Conservation (phyloP, 371 early-diverging fungal genomes). For the Gilbertella persicaria region DNA sequence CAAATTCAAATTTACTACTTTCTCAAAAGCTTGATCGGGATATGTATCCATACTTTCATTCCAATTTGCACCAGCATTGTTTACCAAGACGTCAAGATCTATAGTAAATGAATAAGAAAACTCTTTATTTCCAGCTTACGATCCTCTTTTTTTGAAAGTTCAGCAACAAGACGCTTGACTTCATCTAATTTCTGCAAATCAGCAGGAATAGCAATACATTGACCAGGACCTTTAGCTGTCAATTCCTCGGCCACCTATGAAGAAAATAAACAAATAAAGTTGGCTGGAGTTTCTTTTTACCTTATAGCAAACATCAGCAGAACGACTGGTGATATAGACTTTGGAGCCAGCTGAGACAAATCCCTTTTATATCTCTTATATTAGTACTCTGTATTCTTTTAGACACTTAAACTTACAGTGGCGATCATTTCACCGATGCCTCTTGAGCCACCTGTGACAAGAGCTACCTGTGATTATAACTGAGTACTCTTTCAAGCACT, state of each 20-base stretch:
- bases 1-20: conserved; percentile 84
- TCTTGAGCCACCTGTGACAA: conserved; percentile 84
- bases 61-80: conserved; percentile 82
- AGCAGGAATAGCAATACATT: conserved; percentile 74
- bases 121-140: too few relatives aligned
- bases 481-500: neutral
- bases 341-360: conserved; percentile 76
- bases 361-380: conserved; percentile 34
- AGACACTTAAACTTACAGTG: conserved; percentile 23
- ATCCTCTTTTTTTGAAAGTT: conserved; percentile 61
- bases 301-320: conserved; percentile 60
- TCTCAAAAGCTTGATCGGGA: conserved; percentile 69
- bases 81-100: conserved; percentile 82
- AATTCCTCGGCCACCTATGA: conserved; percentile 51
- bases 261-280: neutral
- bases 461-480: conserved; percentile 60
- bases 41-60: conserved; percentile 57
- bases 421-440: conserved; percentile 70
- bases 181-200: conserved; percentile 70
- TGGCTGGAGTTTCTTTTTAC: conserved; percentile 20
- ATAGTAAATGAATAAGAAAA: neutral
- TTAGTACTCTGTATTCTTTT: neutral
- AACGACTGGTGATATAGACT: conserved; percentile 76
- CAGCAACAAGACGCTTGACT: conserved; percentile 56
- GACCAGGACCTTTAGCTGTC: conserved; percentile 63